Evolutionary conservation across 2,329 filamentous ascomycete species (phyloP).

Genomic region (Monosporascus sp.): DNA sequence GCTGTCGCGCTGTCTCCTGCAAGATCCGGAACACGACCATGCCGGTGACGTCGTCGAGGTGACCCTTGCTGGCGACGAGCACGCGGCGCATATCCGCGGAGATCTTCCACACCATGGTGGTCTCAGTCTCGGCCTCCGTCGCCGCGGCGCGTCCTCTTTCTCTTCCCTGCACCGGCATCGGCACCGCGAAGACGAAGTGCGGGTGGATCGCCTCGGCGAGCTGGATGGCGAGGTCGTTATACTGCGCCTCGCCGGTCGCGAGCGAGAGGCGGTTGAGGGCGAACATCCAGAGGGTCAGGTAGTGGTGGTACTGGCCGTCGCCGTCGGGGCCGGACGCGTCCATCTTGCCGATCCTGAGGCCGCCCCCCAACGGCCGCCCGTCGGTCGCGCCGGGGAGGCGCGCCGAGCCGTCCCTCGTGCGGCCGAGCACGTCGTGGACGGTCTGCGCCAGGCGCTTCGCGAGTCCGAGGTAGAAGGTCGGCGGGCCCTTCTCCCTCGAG

Average conservation of each 20-base stretch:
- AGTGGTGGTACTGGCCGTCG: conserved; percentile 58
- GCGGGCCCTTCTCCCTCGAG: conserved; percentile 29
- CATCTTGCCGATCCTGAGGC: conserved; percentile 52
- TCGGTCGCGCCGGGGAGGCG: conserved; percentile 47
- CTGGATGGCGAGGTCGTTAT: conserved; percentile 45
- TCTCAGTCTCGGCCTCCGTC: neutral
- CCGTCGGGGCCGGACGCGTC: conserved; percentile 42
- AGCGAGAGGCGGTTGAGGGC: conserved; percentile 48
- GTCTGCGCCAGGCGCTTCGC: conserved; percentile 42
- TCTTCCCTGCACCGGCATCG: conserved; percentile 2
- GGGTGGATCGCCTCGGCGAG: conserved; percentile 48
- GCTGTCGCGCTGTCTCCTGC: conserved; percentile 31
- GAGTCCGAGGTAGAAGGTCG: conserved; percentile 38
- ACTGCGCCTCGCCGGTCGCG: conserved; percentile 38
- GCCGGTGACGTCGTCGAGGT: conserved; percentile 51
- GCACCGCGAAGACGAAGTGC: conserved; percentile 36
- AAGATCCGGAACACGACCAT: conserved; percentile 45
- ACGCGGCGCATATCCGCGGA: conserved; percentile 40
- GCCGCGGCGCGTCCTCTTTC: neutral
- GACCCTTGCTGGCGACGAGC: conserved; percentile 46
- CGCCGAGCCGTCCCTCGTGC: conserved; percentile 40
- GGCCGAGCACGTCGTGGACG: conserved; percentile 48
- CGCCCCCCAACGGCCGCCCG: conserved; percentile 44
- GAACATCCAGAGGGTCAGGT: conserved; percentile 59
- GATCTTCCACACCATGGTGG: conserved; percentile 51